Evolutionary conservation across 169 alveolate species (phyloP), one percentile per base, ranked within the genome.

Genomic region (Plasmodium vivax): DNA sequence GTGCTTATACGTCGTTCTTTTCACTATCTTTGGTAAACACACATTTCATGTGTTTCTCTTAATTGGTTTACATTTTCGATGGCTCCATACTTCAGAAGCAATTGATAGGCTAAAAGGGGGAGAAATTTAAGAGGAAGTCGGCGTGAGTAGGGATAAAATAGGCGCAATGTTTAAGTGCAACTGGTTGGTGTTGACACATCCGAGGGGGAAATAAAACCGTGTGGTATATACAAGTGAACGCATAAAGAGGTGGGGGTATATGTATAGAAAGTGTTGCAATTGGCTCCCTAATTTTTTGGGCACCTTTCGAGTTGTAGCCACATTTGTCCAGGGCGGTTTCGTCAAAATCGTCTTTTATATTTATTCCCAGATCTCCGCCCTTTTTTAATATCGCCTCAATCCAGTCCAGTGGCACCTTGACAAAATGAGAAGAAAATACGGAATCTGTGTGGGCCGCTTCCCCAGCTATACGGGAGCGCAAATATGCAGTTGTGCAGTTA

Each of bases 311-410:
- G 85, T 88, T 80, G 23, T 62, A 43, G 71, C 7, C 51, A 27
- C 94, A 88, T 88, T 88, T 88, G 54, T 88, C 94, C 73, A 88
- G 58, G 32, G 94, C 94, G 3, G 94, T 88, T 45, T 88, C 91
- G 9, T 88, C 83, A 68, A 56, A 88, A 81, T 88, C 91, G 43
- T 88, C 94, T 74, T 80, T 88, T 80, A 88, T 68, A 62, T 88
- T 88, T 79, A 88, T 88, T 3, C 94, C 94, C 62, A 88, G 73
- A 36, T 88, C 94, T 79, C 94, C 94, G 3, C 94, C 94, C 54
- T 81, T 88, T 80, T 88, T 79, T 88, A 88, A 74, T 79, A 88
- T 88, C 19, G 91, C 94, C 47, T 88, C 94, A 38, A 88, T 88
- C 94, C 94, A 88, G 72, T 88, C 94, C 30, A 88, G 45, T 16